Percentiles rank a stretch among this genome's conserved stretches.
phyloP scores from a whole-genome alignment of 352 stramenopile species.

The Pythium insidiosum region DNA sequence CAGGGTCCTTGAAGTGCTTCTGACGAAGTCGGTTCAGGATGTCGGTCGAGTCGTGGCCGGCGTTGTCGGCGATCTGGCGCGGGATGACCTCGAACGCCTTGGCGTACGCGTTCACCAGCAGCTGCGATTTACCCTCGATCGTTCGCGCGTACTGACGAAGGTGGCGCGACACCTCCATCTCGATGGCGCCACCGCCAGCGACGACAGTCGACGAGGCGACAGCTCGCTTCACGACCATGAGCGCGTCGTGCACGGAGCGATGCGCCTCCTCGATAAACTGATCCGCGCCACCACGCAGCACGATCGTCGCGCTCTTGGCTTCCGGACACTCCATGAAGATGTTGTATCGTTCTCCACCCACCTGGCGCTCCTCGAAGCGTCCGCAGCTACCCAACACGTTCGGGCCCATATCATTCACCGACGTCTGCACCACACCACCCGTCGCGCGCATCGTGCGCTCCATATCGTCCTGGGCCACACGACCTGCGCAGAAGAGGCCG shows the following conservation, averaged over 20 bases:
- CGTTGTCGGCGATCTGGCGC: conserved; percentile 97
- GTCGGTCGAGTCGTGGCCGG: conserved; percentile 97
- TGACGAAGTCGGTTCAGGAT: conserved; percentile 95
- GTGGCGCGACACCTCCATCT: conserved; percentile 91
- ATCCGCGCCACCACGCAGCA: conserved; percentile 95
- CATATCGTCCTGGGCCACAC: conserved; percentile 96
- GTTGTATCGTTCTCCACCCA: conserved; percentile 98
- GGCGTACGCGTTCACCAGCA: conserved; percentile 94
- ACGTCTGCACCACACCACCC: conserved; percentile 91
- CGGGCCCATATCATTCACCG: conserved; percentile 87
- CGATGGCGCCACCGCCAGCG: conserved; percentile 87
- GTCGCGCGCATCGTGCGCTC: conserved; percentile 95
- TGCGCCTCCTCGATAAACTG: conserved; percentile 99
- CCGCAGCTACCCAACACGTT: conserved; percentile 93
- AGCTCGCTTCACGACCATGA: conserved; percentile 98
- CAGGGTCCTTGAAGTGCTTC: conserved; percentile 93
- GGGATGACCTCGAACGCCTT: conserved; percentile 98
- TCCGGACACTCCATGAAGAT: conserved; percentile 96
- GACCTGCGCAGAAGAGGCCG: conserved; percentile 96
- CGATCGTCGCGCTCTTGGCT: conserved; percentile 94
- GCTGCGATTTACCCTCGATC: conserved; percentile 97
- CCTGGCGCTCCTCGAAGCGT: conserved; percentile 96
- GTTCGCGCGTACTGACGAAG: conserved; percentile 89
- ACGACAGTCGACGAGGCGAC: conserved; percentile 89
- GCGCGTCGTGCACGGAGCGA: conserved; percentile 96